Conservation (phyloP, 805 yeast genomes). For the Myxozyma monticola region DNA sequence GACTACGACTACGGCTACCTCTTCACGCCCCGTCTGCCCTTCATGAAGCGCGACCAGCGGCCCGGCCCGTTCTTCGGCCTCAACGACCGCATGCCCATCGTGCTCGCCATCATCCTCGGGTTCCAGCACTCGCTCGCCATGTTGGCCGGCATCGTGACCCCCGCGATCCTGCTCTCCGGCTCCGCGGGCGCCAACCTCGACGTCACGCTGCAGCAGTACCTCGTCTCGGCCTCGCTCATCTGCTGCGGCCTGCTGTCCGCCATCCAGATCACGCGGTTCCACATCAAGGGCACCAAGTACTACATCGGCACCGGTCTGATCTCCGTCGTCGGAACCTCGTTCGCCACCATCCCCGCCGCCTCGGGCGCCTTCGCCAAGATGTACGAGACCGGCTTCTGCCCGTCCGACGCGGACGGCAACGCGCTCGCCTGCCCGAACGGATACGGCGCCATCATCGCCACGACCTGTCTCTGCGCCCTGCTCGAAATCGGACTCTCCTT, state of each 20-base stretch:
- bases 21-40: conserved; percentile 80
- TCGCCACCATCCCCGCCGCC: conserved; percentile 83
- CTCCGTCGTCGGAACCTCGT: conserved; percentile 88
- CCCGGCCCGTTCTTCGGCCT: conserved; percentile 82
- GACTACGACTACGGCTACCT: conserved; percentile 79
- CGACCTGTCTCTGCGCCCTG: conserved; percentile 75
- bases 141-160: conserved; percentile 88
- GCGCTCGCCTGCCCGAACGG: conserved; percentile 82
- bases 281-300: conserved; percentile 69
- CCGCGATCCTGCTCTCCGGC: conserved; percentile 71
- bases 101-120: conserved; percentile 75
- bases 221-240: conserved; percentile 72
- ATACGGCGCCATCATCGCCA: conserved; percentile 81
- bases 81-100: conserved; percentile 75
- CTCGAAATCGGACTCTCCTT: conserved; percentile 73
- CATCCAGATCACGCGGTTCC: conserved; percentile 79
- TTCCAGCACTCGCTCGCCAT: conserved; percentile 85
- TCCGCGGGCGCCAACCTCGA: conserved; percentile 56
- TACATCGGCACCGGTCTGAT: conserved; percentile 84
- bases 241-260: conserved; percentile 68
- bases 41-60: conserved; percentile 46
- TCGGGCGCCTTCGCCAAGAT: conserved; percentile 73
- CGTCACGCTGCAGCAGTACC: conserved; percentile 53
- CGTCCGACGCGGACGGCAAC: conserved; percentile 61
- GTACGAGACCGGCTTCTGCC: conserved; percentile 73